phyloP scores from a whole-genome alignment of 441 rosid species.

The Pelargonium fulgidum region DNA sequence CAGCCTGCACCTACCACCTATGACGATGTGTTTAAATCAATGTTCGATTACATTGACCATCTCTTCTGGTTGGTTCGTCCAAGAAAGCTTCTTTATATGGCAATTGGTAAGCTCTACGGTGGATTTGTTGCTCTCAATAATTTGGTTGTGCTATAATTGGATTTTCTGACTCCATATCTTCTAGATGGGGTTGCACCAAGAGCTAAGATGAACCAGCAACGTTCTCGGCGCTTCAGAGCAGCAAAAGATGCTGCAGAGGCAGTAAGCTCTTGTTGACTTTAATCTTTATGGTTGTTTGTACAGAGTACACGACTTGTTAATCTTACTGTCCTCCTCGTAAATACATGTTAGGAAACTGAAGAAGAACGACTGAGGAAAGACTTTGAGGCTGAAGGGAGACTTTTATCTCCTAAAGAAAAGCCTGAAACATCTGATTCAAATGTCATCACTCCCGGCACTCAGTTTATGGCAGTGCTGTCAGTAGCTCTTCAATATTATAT shows the following conservation, averaged over 20 bases:
- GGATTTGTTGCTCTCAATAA: slow-evolving; percentile 6
- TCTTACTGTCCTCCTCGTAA: not conserved
- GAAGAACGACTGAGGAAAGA: slow-evolving; percentile 79
- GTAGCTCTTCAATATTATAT: slow-evolving; percentile 81
- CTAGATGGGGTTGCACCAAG: slow-evolving; percentile 98
- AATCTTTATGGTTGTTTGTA: slow-evolving; percentile 8
- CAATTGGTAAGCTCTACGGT: slow-evolving; percentile 57
- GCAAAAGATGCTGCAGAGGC: slow-evolving; percentile 96
- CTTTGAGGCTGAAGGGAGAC: slow-evolving; percentile 61
- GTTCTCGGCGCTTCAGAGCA: slow-evolving; percentile 86
- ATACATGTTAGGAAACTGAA: slow-evolving; percentile 65
- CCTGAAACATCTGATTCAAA: slow-evolving; percentile 83
- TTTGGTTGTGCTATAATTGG: not conserved
- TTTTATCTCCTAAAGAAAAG: slow-evolving; percentile 53
- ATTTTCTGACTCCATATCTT: slow-evolving; percentile 9
- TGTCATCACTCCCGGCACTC: slow-evolving; percentile 97
- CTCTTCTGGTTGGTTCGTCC: slow-evolving; percentile 83
- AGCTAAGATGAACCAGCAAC: slow-evolving; percentile 99
- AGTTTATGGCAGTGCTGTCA: slow-evolving; percentile 82
- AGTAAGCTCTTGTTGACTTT: slow-evolving; percentile 35
- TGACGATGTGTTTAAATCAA: slow-evolving; percentile 74
- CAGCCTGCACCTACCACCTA: slow-evolving; percentile 90
- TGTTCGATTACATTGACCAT: slow-evolving; percentile 88
- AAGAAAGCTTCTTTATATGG: slow-evolving; percentile 84
- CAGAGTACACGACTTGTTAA: not conserved